phyloP scores from a whole-genome alignment of 106 monocot species.

The Gastrodia elata region DNA sequence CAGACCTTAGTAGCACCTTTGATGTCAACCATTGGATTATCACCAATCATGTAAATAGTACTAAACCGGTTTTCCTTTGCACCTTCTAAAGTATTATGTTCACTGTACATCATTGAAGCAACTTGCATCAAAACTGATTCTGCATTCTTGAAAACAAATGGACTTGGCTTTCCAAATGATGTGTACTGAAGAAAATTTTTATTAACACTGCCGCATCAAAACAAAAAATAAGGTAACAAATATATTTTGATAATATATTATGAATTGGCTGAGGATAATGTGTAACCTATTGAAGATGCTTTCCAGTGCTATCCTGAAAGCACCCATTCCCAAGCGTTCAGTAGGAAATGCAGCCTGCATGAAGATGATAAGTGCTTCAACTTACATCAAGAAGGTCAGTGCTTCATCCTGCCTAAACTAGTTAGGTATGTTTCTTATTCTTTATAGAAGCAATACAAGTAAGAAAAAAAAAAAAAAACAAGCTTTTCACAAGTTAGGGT shows the following conservation, averaged over 20 bases:
- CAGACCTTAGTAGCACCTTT: conserved; percentile 78
- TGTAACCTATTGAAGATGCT: conserved; percentile 72
- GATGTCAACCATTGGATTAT: conserved; percentile 89
- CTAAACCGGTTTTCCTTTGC: conserved; percentile 19
- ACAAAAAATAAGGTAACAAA: conserved; percentile 3
- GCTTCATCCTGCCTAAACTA: conserved; percentile 1
- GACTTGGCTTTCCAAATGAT: conserved; percentile 91
- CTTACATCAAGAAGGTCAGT: conserved; percentile 20
- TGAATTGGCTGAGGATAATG: not conserved
- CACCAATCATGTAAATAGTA: conserved; percentile 92
- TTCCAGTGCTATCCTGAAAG: conserved; percentile 90
- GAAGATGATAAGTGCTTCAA: conserved; percentile 10
- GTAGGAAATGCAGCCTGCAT: conserved; percentile 76
- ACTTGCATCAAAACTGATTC: conserved; percentile 54
- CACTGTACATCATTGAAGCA: conserved; percentile 12
- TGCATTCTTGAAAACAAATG: conserved; percentile 80
- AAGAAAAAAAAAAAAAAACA: not conserved
- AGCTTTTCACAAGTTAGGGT: not conserved
- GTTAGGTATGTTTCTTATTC: not conserved
- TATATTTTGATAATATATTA: conserved; percentile 9
- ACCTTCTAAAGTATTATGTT: not conserved
- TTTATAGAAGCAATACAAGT: not conserved
- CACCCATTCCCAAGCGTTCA: conserved; percentile 97
- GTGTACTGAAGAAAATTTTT: conserved; percentile 47
- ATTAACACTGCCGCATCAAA: conserved; percentile 40